These are phyloP conservation scores for Cryptococcus sp. DNA, from an alignment of 1,284 basidiomycete genomes.

Conservation along the genomic window DNA sequence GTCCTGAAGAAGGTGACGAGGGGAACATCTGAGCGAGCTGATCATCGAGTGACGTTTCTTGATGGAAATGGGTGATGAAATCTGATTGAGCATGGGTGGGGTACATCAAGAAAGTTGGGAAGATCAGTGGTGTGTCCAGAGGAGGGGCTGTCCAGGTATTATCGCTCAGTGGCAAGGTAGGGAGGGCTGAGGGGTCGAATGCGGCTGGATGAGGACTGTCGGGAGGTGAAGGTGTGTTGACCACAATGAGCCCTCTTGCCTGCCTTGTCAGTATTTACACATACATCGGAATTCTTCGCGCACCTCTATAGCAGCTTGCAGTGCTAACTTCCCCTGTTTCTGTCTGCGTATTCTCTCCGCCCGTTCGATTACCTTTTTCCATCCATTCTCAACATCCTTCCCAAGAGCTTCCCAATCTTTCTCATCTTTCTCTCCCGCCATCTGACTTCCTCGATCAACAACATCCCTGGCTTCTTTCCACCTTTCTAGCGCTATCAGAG, in stretches of 20 bases:
- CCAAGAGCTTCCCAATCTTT: constrained; percentile 20
- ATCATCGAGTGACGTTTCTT: constrained; percentile 73
- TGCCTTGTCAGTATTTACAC: not conserved
- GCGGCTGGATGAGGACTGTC: constrained; percentile 55
- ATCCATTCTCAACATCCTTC: constrained; percentile 28
- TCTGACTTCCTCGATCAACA: constrained; percentile 53
- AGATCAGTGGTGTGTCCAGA: constrained; percentile 62
- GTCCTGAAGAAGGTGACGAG: not conserved
- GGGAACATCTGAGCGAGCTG: constrained; percentile 83
- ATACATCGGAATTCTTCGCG: constrained; percentile 3
- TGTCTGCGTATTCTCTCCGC: constrained; percentile 36
- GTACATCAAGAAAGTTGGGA: constrained; percentile 90
- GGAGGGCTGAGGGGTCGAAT: constrained; percentile 49
- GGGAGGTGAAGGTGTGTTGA: constrained; percentile 50
- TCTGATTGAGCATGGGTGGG: constrained; percentile 86
- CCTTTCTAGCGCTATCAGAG: constrained; percentile 66
- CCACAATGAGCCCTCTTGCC: constrained; percentile 34
- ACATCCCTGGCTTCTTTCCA: constrained; percentile 76
- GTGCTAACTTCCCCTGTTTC: constrained; percentile 24
- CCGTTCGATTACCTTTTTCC: constrained; percentile 24
- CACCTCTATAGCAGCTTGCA: constrained; percentile 29
- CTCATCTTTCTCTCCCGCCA: constrained; percentile 24
- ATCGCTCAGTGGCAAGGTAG: constrained; percentile 17
- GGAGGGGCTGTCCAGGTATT: constrained; percentile 56
- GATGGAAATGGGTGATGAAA: constrained; percentile 78